Evolutionary conservation across 345 rosid species (phyloP), one percentile per base, ranked within the genome.

Genomic region (Gossypium mustelinum): DNA sequence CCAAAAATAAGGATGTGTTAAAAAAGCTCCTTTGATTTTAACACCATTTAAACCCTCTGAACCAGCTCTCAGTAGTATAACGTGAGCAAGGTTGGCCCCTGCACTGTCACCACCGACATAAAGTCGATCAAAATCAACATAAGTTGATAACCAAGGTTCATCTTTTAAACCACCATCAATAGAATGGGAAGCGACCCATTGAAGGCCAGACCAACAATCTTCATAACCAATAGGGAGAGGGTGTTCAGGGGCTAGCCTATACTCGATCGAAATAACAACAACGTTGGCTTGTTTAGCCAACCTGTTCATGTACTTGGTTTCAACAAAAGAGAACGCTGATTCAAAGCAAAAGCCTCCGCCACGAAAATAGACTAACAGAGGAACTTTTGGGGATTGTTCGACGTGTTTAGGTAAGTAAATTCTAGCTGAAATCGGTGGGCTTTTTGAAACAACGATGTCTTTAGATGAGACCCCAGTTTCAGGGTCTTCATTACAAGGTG

Each of bases 1-100:
- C 86, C 91, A 88, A 56, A 88, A 86, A 71, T 73, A 86, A 11
- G 87, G 86, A 14, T 88, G 88, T 0, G 84, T 76, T 11, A 83
- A 50, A 57, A 74, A 76, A 39, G 78, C 77, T 7, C 89, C 89
- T 3, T 24, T 2, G 9, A 88, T 73, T n/a, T 47, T 80, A 1
- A 80, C 79, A 8, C 76, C 79, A 2, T 63, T 65, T 69, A 82
- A 17, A 0, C 14, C 71, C 48, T 84, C 82, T 0, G 41, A 9
- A 0, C 83, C 82, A 0, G 84, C 84, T 74, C 82, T 50, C 81
- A 87, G 62, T 27, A 64, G 72, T 7, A 76, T 25, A 41, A 78
- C 74, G 70, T 83, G 81, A 9, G 76, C 82, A 4, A 87, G 41
- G 54, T 84, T 87, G 13, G 79, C 86, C 22, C 90, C 90, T 2